These are phyloP conservation scores for Gossypium rotundifolium DNA, from an alignment of 345 rosid genomes.

Conservation along the genomic window DNA sequence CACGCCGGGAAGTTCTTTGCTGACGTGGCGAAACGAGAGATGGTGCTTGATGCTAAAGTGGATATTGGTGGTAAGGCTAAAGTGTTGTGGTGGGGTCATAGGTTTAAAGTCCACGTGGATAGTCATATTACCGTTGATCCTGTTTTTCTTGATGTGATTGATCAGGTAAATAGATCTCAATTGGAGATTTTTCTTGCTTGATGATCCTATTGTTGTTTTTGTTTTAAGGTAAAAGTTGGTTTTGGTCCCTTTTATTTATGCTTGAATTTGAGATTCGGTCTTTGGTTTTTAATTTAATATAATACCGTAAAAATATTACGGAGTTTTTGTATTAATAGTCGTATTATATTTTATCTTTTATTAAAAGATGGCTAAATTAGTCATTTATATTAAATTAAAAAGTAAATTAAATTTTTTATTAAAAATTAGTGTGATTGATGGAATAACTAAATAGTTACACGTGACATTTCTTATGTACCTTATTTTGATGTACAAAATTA, in stretches of 20 bases:
- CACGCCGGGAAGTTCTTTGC: constrained; percentile 57
- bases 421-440: too few relatives aligned
- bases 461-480: accelerated
- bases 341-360: accelerated
- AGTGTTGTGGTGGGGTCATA: constrained; percentile 77
- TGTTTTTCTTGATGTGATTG: constrained; percentile 66
- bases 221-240: too few relatives aligned
- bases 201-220: background rate
- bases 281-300: too few relatives aligned
- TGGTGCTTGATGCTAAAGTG: constrained; percentile 66
- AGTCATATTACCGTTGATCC: constrained; percentile 80
- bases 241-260: too few relatives aligned
- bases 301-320: too few relatives aligned
- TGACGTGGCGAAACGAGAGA: constrained; percentile 73
- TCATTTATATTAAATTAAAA: too few relatives aligned
- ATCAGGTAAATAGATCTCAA: constrained; percentile 61
- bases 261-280: too few relatives aligned
- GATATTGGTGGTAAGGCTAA: constrained; percentile 63
- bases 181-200: constrained; percentile 40
- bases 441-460: too few relatives aligned
- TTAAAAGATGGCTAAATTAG: too few relatives aligned
- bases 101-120: constrained; percentile 69
- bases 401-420: accelerated
- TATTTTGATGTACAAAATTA: too few relatives aligned
- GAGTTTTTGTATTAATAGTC: too few relatives aligned